Evolutionary conservation across 1,284 basidiomycete species (phyloP), one percentile per base, ranked within the genome.

Genomic region (Porodaedalea pini): DNA sequence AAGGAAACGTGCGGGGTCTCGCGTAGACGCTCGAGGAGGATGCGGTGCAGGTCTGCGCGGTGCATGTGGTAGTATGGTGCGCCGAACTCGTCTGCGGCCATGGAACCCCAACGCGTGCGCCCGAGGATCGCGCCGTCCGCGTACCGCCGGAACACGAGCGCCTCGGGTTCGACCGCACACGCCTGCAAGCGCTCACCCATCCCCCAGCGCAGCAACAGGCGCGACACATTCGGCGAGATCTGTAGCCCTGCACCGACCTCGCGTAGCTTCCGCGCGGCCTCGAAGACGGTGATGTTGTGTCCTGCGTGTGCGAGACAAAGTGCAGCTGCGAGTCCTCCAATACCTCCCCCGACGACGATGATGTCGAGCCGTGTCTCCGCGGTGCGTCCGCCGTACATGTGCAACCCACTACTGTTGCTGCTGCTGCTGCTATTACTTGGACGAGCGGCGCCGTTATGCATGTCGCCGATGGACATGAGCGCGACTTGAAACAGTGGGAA

Each of bases 1-100:
- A 83, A 58, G 32, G 43, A 52, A 41, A 69, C 69, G 2, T 72
- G 71, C n/a, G 72, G 67, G 40, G 73, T 71, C 10, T 73, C 72
- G 2, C 66, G 65, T 8, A 76, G 75, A 3, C 77, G 67, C 2
- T 75, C 73, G 48, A 70, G 71, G 3, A 82, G 64, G 23, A 81
- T 69, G 10, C 68, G 68, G 54, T 79, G 77, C 11, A 83, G 71
- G 62, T 83, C 81, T 27, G 76, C 78, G 57, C 82, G 73, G 56
- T 82, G 80, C 36, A 82, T 73, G 61, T 81, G 77, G 63, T 78
- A 81, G 61, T 80, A 82, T 0, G 81, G 81, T 1, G 77, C 71
- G 6, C 75, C 78, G 51, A 78, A 70, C 10, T 73, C 70, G 10
- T 69, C 61, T 43, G 74, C 72, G 65, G 79, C 73, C 8, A 15